Conservation (phyloP, 371 early-diverging fungal genomes). For the Ecytonucleospora hepatopenaei region DNA sequence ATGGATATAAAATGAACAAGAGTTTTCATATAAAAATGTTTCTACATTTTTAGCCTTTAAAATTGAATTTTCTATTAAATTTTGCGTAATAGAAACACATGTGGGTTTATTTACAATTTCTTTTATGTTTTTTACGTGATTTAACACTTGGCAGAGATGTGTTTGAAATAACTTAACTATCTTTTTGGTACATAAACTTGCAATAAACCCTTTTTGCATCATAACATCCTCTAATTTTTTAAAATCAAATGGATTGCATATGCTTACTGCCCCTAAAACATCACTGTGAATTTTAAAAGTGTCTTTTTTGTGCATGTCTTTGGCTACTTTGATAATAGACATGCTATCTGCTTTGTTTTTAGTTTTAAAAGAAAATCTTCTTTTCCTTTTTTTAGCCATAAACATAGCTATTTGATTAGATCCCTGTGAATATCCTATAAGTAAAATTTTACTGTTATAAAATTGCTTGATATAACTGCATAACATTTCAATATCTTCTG, state of each 20-base stretch:
- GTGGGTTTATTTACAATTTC: background rate
- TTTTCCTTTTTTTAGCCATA: conserved; percentile 37
- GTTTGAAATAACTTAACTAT: conserved; percentile 43
- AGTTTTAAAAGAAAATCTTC: too few species aligned
- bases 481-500: conserved; percentile 40
- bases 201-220: conserved; percentile 25
- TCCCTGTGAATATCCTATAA: conserved; percentile 54
- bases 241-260: conserved; percentile 56
- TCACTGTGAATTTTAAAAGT: too few species aligned
- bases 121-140: conserved; percentile 12
- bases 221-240: conserved; percentile 31
- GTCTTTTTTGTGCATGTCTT: too few species aligned
- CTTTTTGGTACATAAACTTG: conserved; percentile 32
- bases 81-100: conserved; percentile 27
- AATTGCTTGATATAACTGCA: conserved; percentile 45
- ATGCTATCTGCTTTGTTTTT: too few species aligned
- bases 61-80: conserved; percentile 14
- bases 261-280: conserved; percentile 42
- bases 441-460: conserved; percentile 40
- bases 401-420: conserved; percentile 50
- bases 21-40: conserved; percentile 22
- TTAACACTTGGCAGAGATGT: conserved; percentile 34
- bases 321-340: too few species aligned
- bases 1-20: conserved; percentile 29
- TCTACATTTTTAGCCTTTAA: conserved; percentile 38